Evolutionary conservation across 2,329 filamentous ascomycete genomes (phyloP), one percentile per base, ranked within the genome.

Genomic region (Alternaria gansuensis): DNA sequence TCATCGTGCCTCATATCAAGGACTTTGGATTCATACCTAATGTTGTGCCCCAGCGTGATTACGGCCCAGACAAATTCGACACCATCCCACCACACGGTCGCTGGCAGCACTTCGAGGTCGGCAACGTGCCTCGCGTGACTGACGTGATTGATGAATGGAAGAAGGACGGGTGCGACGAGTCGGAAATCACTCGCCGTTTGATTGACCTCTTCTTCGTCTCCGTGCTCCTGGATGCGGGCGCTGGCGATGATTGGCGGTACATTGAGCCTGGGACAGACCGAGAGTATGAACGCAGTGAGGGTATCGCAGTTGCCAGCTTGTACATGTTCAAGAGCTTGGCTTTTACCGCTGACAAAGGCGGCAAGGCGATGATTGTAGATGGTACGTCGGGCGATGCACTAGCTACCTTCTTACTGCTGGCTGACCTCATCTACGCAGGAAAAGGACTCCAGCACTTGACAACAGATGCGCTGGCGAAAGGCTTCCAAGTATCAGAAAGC

Each of bases 301-400:
- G 93, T 3, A 84, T 97, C 60, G 93, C 93, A 8, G 88, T 89
- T 9, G 87, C 87, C 23, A 88, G 85, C 73, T 72, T 89, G 67
- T 93, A 97, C 68, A 97, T 97, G 93, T 97, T 96, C 83, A 96
- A 96, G 79, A 82, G 56, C 13, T 85, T 34, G 92, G 93, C 33
- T 69, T 93, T 54, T 96, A 96, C 79, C 89, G 91, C 75, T 85
- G 92, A 75, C 81, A 85, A 7, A 82, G 80, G 57, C 89, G 96
- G 78, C 91, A 90, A 56, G 89, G 87, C 73, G 90, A 94, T 66
- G 90, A 94, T 66, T 40, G 71, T 73, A 21, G 70, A 73, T 53
- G 77, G 94, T 97, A 31, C 92, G 97, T 79, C 90, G 88, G 60
- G 17, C 17, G 2, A 17, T 17, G 17, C 17, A 17, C 17, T 17